Base-by-base conservation (phyloP, 768 basidiomycete genomes). In the Lyophyllum decastes region DNA sequence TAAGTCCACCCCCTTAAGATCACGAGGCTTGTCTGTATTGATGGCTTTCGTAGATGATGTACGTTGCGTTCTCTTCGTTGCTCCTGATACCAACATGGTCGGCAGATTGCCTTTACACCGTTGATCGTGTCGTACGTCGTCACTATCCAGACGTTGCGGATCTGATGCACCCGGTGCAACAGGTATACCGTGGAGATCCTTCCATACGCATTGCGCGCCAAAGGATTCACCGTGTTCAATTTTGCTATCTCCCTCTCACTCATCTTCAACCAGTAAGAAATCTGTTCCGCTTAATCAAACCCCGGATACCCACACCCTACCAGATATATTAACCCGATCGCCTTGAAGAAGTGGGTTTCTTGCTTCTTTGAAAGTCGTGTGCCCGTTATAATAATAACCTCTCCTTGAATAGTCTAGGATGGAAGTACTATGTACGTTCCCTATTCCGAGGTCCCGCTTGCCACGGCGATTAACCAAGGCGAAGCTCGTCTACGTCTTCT, bases 371-470 rank as follows among this genome's bases (percentile, higher is more conserved):
- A 38, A 17, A 2, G 14, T 12, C 35, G 5, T 38, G 35, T 38
- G 16, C 35, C 6, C 8, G 4, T 38, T 4, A 16, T 17, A 11
- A 40, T 40, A 8, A 47, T 47, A n/a, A 26, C 22, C 34, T 38
- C 14, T 3, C 41, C 30, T 38, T 35, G 19, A 22, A 33, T 4
- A 65, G 69, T 41, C 68, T 89, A 40, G 77, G 70, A 41, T 89
- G 87, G 86, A 87, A 84, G 66, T 88, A 87, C 74, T 87, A 86
- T 64, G 82, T 85, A 66, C 49, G 70, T 59, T 26, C 40, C 26
- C 52, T 4, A 30, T 30, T 24, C 41, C 22, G 12, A 8, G 17
- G 8, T 30, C 17, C 19, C 19, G 26, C 10, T 30, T 30, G 6
- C 26, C 3, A 47, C 43, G 26, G 27, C 22, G 17, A 34, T 22